Evolutionary conservation across 2,329 filamentous ascomycete species (phyloP).

Genomic region (Tolypocladium pustulatum): DNA sequence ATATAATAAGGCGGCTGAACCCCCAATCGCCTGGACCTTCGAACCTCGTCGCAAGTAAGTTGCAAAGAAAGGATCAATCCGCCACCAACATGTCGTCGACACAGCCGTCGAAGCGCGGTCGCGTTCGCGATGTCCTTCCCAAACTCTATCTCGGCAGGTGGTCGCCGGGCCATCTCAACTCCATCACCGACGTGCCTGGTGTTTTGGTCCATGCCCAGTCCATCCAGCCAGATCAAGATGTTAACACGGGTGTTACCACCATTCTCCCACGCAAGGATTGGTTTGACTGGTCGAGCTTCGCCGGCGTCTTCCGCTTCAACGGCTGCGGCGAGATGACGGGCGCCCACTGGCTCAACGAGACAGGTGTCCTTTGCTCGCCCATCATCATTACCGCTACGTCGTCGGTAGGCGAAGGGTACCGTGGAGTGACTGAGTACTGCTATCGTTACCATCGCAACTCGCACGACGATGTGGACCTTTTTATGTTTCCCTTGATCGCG

Average conservation of each 20-base stretch:
- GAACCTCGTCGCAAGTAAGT: not conserved
- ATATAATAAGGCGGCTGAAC: not conserved
- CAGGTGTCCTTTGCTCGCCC: slow-evolving; percentile 46
- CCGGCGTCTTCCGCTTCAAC: slow-evolving; percentile 51
- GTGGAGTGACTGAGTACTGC: slow-evolving; percentile 47
- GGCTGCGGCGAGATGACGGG: slow-evolving; percentile 54
- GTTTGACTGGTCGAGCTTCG: slow-evolving; percentile 33
- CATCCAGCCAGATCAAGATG: slow-evolving; percentile 20
- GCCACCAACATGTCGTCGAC: not conserved
- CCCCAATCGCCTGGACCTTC: not conserved
- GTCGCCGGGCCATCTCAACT: slow-evolving; percentile 34
- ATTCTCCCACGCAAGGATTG: slow-evolving; percentile 35
- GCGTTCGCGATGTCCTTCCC: slow-evolving; percentile 34
- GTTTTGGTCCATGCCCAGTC: slow-evolving; percentile 36
- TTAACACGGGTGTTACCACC: slow-evolving; percentile 40
- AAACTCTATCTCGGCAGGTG: slow-evolving; percentile 31
- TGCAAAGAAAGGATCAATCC: not conserved
- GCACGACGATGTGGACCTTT: slow-evolving; percentile 37
- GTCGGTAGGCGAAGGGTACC: slow-evolving; percentile 45
- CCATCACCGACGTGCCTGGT: slow-evolving; percentile 39
- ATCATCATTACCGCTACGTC: slow-evolving; percentile 51
- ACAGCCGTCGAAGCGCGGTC: slow-evolving; percentile 9
- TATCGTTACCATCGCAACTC: slow-evolving; percentile 31
- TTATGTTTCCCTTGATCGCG: slow-evolving; percentile 46
- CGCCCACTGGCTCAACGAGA: slow-evolving; percentile 50